Evolutionary conservation across 352 stramenopile species (phyloP).

Genomic region (Pythium insidiosum): DNA sequence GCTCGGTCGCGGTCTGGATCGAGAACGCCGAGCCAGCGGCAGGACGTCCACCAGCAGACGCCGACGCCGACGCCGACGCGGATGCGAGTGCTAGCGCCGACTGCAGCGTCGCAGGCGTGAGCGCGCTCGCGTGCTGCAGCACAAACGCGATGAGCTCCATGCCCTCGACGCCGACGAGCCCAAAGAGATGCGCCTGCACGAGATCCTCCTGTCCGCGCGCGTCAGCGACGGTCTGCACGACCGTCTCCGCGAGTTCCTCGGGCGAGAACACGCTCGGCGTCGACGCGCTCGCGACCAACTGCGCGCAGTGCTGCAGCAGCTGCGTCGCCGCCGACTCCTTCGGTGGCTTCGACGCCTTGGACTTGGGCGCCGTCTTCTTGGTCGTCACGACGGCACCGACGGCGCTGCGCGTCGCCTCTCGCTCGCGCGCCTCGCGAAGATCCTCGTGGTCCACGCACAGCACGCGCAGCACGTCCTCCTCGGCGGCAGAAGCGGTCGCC

Average conservation of each 20-base stretch:
- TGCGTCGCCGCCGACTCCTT: slow-evolving; percentile 14
- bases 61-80: too few relatives aligned
- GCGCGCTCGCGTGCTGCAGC: slow-evolving; percentile 29
- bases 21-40: slow-evolving; percentile 38
- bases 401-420: slow-evolving; percentile 33
- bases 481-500: too few relatives aligned
- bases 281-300: slow-evolving; percentile 23
- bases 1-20: slow-evolving; percentile 58
- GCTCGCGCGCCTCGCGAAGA: slow-evolving; percentile 37
- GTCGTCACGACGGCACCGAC: slow-evolving; percentile 45
- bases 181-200: slow-evolving; percentile 72
- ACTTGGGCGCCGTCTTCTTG: slow-evolving; percentile 4
- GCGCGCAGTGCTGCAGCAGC: too few relatives aligned
- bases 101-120: slow-evolving; percentile 31
- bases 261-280: slow-evolving; percentile 44
- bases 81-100: too few relatives aligned
- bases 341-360: slow-evolving; percentile 12
- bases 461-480: slow-evolving; percentile 24
- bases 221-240: slow-evolving; percentile 55
- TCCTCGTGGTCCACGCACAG: too few relatives aligned
- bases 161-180: too few relatives aligned
- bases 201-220: slow-evolving; percentile 38
- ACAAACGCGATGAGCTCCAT: slow-evolving; percentile 74
- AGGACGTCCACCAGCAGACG: slow-evolving; percentile 10
- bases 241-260: slow-evolving; percentile 57